Conservation (phyloP, 345 rosid species). For the Sonneratia alba region DNA sequence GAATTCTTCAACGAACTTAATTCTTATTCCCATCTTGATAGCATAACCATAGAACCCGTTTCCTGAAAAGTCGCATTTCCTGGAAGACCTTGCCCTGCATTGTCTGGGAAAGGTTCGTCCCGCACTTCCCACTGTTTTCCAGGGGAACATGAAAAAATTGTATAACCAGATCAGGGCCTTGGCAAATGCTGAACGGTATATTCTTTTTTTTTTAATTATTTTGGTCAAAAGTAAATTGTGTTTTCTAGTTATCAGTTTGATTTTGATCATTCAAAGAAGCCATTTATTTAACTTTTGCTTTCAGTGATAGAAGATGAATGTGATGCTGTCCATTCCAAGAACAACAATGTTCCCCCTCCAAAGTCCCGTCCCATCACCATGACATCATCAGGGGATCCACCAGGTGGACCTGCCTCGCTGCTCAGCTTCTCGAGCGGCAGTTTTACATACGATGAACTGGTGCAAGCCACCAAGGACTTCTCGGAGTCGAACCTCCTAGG, state of each 20-base stretch:
- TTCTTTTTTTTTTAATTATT: too few species aligned
- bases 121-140: too few species aligned
- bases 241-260: neutral
- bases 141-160: too few species aligned
- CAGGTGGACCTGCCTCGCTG: neutral
- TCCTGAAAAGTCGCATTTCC: neutral
- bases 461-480: slow-evolving; percentile 25
- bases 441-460: slow-evolving; percentile 25
- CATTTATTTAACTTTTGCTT: neutral
- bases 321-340: slow-evolving; percentile 10
- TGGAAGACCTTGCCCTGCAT: too few species aligned
- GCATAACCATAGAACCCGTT: neutral
- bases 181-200: too few species aligned
- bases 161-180: too few species aligned
- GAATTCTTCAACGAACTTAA: too few species aligned
- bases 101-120: too few species aligned
- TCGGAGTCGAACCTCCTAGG: slow-evolving; percentile 32
- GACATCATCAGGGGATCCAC: neutral
- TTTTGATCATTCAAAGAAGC: neutral
- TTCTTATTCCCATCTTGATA: neutral
- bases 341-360: slow-evolving; percentile 12
- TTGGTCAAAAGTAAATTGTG: too few species aligned
- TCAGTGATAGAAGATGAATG: neutral
- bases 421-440: slow-evolving; percentile 24
- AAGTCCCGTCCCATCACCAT: slow-evolving; percentile 1